Base-by-base conservation (phyloP, 495 filamentous ascomycete genomes). In the Penicillium antarcticum region DNA sequence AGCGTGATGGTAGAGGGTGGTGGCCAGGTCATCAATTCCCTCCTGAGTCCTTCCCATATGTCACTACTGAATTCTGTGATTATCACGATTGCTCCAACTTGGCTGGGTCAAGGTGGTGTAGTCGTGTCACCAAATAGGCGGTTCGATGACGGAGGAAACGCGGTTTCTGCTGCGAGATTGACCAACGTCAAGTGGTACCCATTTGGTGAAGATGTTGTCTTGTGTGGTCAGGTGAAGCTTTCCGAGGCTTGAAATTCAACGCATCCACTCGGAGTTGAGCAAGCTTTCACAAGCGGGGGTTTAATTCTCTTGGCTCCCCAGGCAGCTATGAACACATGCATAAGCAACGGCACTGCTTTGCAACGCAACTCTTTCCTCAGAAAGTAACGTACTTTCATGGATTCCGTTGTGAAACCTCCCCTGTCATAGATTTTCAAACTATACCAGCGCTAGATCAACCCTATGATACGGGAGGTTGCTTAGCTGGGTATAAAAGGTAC, bases 1-100 rank as follows among this genome's bases (percentile, higher is more conserved):
- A 92, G 88, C 58, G 75, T 96, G 5, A 96, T 96, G 91, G 73
- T 96, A 33, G 91, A 96, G 60, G 91, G 91, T 0, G 91, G 91
- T 4, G 90, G 80, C 1, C 72, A 76, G 23, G 79, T 96, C 36
- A 92, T 96, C 57, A 89, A 89, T 55, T 81, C 84, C 12, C 71
- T 96, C 1, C 72, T 96, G 7, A 74, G 77, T 32, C 81, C 86
- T 35, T 51, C 66, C 3, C 65, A 40, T 9, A 68, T 66, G 58
- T 49, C 56, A 23, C 63, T 91, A n/a, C 71, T 96, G 32, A 74
- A 84, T 52, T 81, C 81, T n/a, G 83, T 95, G 17, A 85, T 96
- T 60, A 72, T 95, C 24, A 95, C 92, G 0, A 82, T 96, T 59
- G 90, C 92, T 3, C 92, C 91, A 1, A 87, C 81, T 3, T 96